phyloP scores from a whole-genome alignment of 257 asterid genomes.

The Jasminum sambac region DNA sequence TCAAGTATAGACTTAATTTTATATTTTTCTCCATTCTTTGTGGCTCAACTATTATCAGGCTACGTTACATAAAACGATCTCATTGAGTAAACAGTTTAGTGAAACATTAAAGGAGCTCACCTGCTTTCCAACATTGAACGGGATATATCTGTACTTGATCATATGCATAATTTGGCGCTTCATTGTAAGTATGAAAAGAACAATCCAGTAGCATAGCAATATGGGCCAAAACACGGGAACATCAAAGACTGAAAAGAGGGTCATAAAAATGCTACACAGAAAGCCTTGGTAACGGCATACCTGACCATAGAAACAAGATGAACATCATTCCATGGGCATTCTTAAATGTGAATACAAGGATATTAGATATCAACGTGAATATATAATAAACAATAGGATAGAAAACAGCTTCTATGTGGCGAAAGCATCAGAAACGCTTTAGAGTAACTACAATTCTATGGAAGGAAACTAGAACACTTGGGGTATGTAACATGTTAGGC shows the following conservation, averaged over 20 bases:
- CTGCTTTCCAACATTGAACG: constrained; percentile 87
- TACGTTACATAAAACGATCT: neutral
- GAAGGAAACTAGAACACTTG: neutral
- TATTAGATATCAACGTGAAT: neutral
- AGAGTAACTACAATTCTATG: neutral
- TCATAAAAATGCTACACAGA: constrained; percentile 77
- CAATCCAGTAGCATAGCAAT: constrained; percentile 81
- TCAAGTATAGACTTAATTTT: neutral
- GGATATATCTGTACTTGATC: constrained; percentile 83
- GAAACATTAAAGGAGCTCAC: constrained; percentile 32
- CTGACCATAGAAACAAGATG: constrained; percentile 38
- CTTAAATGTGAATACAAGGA: neutral
- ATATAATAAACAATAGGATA: neutral
- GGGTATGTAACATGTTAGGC: too few species aligned
- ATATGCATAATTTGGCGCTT: constrained; percentile 91
- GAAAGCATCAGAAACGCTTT: neutral
- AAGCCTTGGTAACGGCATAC: constrained; percentile 93
- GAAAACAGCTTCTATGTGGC: neutral
- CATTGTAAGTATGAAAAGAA: constrained; percentile 82
- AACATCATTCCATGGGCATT: constrained; percentile 13
- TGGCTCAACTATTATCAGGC: neutral
- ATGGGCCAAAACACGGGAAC: constrained; percentile 98
- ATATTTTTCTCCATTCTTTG: neutral
- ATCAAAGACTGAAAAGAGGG: constrained; percentile 84
- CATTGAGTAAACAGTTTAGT: neutral